Conservation (phyloP, 768 basidiomycete species). For the Hypsizygus marmoreus region DNA sequence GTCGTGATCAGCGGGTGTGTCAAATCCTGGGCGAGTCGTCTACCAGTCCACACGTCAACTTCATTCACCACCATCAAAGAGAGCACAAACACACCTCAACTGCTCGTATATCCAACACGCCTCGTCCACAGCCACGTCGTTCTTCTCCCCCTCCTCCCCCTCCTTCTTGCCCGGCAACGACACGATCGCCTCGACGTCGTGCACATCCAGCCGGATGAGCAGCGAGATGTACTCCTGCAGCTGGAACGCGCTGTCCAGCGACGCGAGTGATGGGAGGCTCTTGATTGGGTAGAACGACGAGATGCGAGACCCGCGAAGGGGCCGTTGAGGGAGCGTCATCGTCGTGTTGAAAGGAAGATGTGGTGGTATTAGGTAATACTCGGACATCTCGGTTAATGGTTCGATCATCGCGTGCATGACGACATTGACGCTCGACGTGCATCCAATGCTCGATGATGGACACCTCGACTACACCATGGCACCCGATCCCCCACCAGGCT, state of each 20-base stretch:
- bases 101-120: slow-evolving; percentile 82
- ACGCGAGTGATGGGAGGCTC: slow-evolving; percentile 64
- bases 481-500: no score
- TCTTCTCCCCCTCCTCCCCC: slow-evolving; percentile 38
- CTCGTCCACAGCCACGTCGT: slow-evolving; percentile 69
- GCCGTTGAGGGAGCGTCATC: slow-evolving; percentile 59
- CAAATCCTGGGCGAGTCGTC: slow-evolving; percentile 86
- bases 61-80: neutral
- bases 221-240: slow-evolving; percentile 93
- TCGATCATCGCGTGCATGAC: no score
- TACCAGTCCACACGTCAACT: slow-evolving; percentile 30
- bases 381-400: no score
- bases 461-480: no score
- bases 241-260: slow-evolving; percentile 90
- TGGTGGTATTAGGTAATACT: neutral
- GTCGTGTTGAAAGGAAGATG: neutral
- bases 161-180: slow-evolving; percentile 63
- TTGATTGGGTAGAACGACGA: slow-evolving; percentile 82
- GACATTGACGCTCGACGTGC: no score
- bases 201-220: slow-evolving; percentile 82
- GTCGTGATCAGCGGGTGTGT: slow-evolving; percentile 83
- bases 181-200: slow-evolving; percentile 84
- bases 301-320: slow-evolving; percentile 74
- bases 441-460: no score
- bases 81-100: slow-evolving; percentile 42